Evolutionary conservation across 352 stramenopile species (phyloP).

Genomic region (Elongisporangium undulatum): DNA sequence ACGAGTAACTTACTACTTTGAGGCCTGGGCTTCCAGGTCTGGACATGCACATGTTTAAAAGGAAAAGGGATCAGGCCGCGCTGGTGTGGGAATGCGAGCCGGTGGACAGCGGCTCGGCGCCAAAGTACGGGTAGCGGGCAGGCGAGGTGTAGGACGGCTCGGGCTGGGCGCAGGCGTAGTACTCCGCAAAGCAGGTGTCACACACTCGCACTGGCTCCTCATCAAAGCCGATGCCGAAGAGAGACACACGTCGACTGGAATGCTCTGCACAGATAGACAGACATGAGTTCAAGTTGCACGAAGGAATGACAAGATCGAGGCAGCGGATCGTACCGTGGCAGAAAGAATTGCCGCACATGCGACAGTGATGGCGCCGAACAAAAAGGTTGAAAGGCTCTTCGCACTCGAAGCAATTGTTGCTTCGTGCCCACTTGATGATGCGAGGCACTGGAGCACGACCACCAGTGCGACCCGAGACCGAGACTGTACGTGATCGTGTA

Average conservation of each 20-base stretch:
- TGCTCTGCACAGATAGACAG: slow-evolving; percentile 32
- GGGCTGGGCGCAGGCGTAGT: slow-evolving; percentile 44
- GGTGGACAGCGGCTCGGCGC: neutral
- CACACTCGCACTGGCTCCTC: slow-evolving; percentile 83
- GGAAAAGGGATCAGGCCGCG: neutral
- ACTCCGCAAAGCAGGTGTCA: slow-evolving; percentile 80
- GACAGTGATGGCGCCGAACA: slow-evolving; percentile 79
- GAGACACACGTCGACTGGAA: slow-evolving; percentile 65
- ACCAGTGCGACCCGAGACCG: slow-evolving; percentile 1
- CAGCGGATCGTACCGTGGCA: slow-evolving; percentile 41
- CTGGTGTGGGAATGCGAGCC: neutral
- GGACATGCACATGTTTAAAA: too few relatives aligned
- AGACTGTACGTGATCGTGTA: slow-evolving; percentile 21
- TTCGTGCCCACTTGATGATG: slow-evolving; percentile 79
- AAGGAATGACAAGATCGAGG: neutral
- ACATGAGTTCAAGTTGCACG: neutral
- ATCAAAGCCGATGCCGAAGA: slow-evolving; percentile 79
- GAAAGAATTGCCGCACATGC: slow-evolving; percentile 86
- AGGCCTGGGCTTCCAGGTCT: too few relatives aligned
- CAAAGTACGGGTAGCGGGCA: neutral
- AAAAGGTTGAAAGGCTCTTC: slow-evolving; percentile 82
- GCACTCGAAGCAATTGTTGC: slow-evolving; percentile 82
- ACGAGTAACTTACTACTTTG: too few relatives aligned
- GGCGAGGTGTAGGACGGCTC: slow-evolving; percentile 6
- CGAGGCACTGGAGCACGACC: slow-evolving; percentile 30